Evolutionary conservation across 2,329 filamentous ascomycete species (phyloP), one percentile per base, ranked within the genome.

Genomic region (Calcarisporium arbuscula): DNA sequence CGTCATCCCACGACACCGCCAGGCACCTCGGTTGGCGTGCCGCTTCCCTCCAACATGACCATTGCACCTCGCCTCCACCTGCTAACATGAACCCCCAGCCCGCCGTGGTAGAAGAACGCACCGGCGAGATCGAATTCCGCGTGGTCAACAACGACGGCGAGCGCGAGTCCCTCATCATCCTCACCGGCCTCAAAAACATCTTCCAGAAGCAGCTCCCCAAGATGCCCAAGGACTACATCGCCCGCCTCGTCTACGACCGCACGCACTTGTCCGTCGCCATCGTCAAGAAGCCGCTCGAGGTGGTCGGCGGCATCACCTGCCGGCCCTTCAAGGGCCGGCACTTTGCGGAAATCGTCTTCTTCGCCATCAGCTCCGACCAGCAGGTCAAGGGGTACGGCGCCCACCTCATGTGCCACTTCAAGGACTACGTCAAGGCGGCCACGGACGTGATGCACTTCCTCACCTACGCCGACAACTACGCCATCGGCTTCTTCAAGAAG

Each of bases 201-300:
- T 95, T 95, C 52, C 88, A 95, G 58, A 94, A 94, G 51, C 88
- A 95, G 56, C 68, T 95, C 9, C 88, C 88, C 0, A 94, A 95
- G 60, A 95, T 95, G 88, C 88, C 88, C 12, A 94, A 94, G 60
- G 88, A 95, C 54, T 95, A 95, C 56, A 94, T 95, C 49, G 88
- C 88, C 4, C 81, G 88, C 20, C 74, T 95, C 3, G 88, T 95
- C 38, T 95, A 95, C 61, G 88, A 95, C 61, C 79, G 88, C 32
- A 92, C 86, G 3, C 88, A 95, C 66, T 59, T 94, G 42, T 92
- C 85, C 20, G 90, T 95, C 48, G 88, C 88, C 8, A 94, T 95
- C 52, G 84, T 95, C 45, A 94, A 94, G 65, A 85, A 89, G 47
- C 87, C 88, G 2, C 67, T 94, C 28, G 85, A 94, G 52, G 85